Percentiles rank a stretch among this genome's conserved stretches.
Evolutionary conservation across 495 filamentous ascomycete species (phyloP).

Genomic region (Penicillium alfredii): DNA sequence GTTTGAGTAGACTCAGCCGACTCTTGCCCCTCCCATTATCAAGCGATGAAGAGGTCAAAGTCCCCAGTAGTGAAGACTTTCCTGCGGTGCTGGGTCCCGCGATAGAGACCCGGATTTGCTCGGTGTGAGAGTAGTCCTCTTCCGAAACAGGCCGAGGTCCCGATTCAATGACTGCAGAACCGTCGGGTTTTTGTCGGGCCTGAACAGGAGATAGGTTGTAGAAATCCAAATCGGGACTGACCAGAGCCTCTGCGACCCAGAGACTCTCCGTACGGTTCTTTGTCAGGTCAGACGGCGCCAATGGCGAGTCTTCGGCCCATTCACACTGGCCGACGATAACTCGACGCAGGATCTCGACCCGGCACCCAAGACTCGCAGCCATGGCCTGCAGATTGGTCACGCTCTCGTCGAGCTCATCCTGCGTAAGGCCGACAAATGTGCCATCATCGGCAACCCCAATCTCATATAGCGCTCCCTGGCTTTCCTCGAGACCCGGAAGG

Average conservation of each 20-base stretch:
- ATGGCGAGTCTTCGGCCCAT: conserved; percentile 50
- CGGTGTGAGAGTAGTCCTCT: conserved; percentile 38
- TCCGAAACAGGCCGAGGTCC: conserved; percentile 8
- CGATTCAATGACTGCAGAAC: background rate
- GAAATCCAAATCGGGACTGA: conserved; percentile 55
- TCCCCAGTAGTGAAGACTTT: conserved; percentile 87
- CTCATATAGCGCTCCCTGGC: conserved; percentile 88
- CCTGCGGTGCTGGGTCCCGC: conserved; percentile 89
- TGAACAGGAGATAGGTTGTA: conserved; percentile 22
- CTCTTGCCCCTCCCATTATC: conserved; percentile 92
- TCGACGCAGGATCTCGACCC: conserved; percentile 74
- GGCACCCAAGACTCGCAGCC: conserved; percentile 86
- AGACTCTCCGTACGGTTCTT: conserved; percentile 51
- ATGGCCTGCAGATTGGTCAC: conserved; percentile 76
- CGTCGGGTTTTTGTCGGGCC: conserved; percentile 5
- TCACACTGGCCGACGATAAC: conserved; percentile 84
- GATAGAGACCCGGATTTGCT: conserved; percentile 86
- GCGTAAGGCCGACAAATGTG: conserved; percentile 79
- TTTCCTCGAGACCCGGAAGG: conserved; percentile 82
- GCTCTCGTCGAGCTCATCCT: conserved; percentile 89
- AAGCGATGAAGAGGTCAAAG: conserved; percentile 75
- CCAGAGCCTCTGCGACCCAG: conserved; percentile 83
- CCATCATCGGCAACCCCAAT: conserved; percentile 96
- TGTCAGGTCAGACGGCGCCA: conserved; percentile 16
- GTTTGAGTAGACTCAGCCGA: conserved; percentile 78